Percentiles rank a stretch among this genome's conserved stretches.
phyloP scores from a whole-genome alignment of 805 yeast species.

The Teunomyces cretensis region DNA sequence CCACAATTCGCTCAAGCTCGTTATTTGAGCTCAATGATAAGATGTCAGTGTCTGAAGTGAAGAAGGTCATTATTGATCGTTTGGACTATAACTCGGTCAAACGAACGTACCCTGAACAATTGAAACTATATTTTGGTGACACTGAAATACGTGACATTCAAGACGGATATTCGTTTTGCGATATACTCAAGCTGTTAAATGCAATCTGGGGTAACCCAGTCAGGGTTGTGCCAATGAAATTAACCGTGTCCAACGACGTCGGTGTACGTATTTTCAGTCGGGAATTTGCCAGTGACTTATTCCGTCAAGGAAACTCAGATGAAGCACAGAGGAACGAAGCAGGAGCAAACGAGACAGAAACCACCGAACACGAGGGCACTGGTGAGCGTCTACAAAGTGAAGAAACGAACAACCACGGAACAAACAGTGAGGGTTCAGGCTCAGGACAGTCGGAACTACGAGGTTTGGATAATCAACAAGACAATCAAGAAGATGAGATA shows the following conservation, averaged over 20 bases:
- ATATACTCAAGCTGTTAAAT: constrained; percentile 1
- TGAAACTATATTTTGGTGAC: constrained; percentile 15
- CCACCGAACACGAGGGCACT: background rate
- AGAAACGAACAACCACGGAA: background rate
- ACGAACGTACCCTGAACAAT: constrained; percentile 28
- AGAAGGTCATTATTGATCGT: constrained; percentile 17
- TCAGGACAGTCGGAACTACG: background rate
- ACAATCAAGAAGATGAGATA: too few relatives aligned
- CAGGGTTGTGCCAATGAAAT: background rate
- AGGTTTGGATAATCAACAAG: too few relatives aligned
- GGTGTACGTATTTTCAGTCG: constrained; percentile 25
- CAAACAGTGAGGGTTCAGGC: background rate
- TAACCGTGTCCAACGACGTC: background rate
- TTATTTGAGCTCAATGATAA: constrained; percentile 20
- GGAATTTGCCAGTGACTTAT: constrained; percentile 24
- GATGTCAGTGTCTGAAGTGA: constrained; percentile 21
- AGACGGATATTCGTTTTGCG: background rate
- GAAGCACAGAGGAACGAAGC: background rate
- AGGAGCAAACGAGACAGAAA: background rate
- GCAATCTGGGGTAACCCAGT: constrained; percentile 1
- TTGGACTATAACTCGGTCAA: constrained; percentile 21
- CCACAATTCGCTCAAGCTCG: constrained; percentile 15
- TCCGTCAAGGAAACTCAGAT: constrained; percentile 2
- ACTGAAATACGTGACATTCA: background rate
- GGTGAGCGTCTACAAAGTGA: background rate